Percentiles rank a stretch among this genome's conserved stretches.
Conservation (phyloP, 192 early-diverging fungal genomes). For the Dimargaris xerosporica region DNA sequence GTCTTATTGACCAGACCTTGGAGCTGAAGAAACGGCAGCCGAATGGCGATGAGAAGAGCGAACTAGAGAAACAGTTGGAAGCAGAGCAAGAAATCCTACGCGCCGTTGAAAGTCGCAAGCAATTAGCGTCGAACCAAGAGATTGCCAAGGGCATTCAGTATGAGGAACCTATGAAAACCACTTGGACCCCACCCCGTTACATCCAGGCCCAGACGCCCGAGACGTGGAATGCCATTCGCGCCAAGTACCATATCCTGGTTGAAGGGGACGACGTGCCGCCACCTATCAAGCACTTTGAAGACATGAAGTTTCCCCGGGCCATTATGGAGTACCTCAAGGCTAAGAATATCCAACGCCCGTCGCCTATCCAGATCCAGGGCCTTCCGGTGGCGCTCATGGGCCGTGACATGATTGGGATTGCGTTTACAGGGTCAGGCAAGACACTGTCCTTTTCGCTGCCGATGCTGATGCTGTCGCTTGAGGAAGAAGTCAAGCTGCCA, state of each 20-base stretch:
- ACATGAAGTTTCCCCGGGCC: conserved; percentile 73
- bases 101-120: conserved; percentile 63
- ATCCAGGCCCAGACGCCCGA: conserved; percentile 40
- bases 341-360: conserved; percentile 76
- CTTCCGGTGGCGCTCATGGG: conserved; percentile 79
- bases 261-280: conserved; percentile 79
- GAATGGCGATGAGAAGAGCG: conserved; percentile 45
- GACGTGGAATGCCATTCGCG: conserved; percentile 39
- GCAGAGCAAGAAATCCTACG: conserved; percentile 68
- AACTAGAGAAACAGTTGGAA: conserved; percentile 65
- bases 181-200: conserved; percentile 66
- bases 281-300: conserved; percentile 64
- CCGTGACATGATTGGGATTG: conserved; percentile 96
- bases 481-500: conserved; percentile 76
- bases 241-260: conserved; percentile 76
- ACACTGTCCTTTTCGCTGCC: conserved; percentile 90
- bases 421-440: conserved; percentile 96
- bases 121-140: conserved; percentile 71
- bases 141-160: conserved; percentile 77
- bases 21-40: conserved; percentile 46
- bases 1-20: conserved; percentile 75
- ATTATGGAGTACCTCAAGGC: conserved; percentile 62
- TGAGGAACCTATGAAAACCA: conserved; percentile 68
- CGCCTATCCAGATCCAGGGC: conserved; percentile 97
- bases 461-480: conserved; percentile 81